A percentile compares a stretch with the other conserved stretches of the same genome.
Conservation (phyloP, 768 basidiomycete species). For the Trametes elegans region DNA sequence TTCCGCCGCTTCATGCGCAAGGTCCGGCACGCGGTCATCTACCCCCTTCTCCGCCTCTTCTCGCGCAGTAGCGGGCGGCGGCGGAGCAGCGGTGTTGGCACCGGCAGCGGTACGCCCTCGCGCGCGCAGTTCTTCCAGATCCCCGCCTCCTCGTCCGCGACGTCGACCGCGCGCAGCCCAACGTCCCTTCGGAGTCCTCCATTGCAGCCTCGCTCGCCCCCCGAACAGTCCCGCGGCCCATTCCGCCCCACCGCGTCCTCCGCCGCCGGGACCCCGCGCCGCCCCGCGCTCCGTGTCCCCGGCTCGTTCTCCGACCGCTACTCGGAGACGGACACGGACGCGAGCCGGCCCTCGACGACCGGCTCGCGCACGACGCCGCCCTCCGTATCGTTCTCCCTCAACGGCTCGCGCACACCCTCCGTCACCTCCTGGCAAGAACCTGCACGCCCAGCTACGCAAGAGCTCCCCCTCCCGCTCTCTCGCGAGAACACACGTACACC, state of each 20-base stretch:
- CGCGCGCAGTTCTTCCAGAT: conserved; percentile 22
- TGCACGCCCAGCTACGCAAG: not conserved
- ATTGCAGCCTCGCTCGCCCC: conserved; percentile 3
- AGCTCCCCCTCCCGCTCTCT: not conserved
- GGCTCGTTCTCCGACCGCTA: conserved; percentile 25
- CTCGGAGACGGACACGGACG: conserved; percentile 23
- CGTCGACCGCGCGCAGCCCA: conserved; percentile 21
- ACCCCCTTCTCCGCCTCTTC: conserved; percentile 14
- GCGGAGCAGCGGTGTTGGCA: not conserved
- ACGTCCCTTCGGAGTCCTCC: not conserved
- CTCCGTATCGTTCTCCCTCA: not conserved
- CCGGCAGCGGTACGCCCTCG: conserved; percentile 7
- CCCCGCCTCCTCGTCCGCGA: conserved; percentile 14
- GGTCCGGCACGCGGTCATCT: conserved; percentile 24
- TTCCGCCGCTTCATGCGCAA: conserved; percentile 29
- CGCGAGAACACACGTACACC: not conserved
- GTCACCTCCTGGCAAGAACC: conserved; percentile 14
- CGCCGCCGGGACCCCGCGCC: conserved; percentile 12
- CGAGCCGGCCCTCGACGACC: not conserved
- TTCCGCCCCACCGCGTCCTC: not conserved
- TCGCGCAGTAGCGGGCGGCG: not conserved
- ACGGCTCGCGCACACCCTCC: conserved; percentile 8
- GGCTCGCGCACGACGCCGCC: not conserved
- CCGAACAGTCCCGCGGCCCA: not conserved
- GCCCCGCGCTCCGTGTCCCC: conserved; percentile 25